A percentile compares a stretch with the other conserved stretches of the same genome.
Conservation (phyloP, 116 monocot genomes). For the Phalaenopsis hybrid region DNA sequence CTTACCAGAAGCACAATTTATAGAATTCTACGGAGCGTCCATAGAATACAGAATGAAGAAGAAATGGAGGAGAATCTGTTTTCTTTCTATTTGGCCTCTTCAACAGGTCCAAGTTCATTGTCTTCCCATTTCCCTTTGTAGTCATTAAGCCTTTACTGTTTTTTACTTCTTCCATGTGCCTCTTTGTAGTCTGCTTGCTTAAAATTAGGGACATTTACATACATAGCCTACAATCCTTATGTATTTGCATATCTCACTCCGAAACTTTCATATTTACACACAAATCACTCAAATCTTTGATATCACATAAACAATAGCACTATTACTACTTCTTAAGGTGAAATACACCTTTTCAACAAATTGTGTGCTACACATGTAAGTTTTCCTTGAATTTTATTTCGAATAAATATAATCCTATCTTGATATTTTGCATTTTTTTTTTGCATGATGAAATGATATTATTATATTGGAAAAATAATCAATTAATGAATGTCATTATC, state of each 20-base stretch:
- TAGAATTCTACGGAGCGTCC: slow-evolving; percentile 1
- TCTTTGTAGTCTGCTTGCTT: neutral
- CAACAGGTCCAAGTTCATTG: slow-evolving; percentile 12
- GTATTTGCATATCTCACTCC: too few species aligned
- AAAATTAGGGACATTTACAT: neutral
- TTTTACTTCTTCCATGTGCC: neutral
- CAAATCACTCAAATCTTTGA: too few species aligned
- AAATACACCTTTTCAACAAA: too few species aligned
- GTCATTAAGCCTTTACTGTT: slow-evolving; percentile 2
- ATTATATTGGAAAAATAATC: neutral
- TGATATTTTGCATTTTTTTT: neutral
- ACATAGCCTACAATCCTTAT: too few species aligned
- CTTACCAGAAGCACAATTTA: neutral
- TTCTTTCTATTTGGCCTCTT: neutral
- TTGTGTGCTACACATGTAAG: too few species aligned
- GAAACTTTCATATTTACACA: too few species aligned
- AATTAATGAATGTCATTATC: neutral
- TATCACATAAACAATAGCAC: too few species aligned
- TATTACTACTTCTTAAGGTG: too few species aligned
- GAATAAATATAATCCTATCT: neutral
- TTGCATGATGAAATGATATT: neutral
- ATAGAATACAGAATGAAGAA: neutral
- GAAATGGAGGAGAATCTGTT: neutral
- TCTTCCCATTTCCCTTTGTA: neutral
- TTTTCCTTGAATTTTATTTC: neutral